These are phyloP conservation scores for Tulasnella calospora DNA, from an alignment of 768 basidiomycete genomes.

Conservation along the genomic window DNA sequence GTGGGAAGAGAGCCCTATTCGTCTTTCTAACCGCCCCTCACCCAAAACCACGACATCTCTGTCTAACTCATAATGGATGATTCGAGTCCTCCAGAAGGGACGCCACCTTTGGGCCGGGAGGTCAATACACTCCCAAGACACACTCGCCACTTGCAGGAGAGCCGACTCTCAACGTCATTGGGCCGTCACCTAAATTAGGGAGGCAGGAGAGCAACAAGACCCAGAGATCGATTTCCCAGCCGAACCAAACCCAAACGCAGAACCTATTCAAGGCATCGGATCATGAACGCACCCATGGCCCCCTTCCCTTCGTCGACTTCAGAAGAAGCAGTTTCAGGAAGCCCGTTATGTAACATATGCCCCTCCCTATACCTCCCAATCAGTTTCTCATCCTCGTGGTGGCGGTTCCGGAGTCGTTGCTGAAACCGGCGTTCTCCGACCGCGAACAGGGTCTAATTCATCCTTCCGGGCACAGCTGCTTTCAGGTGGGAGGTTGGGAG, in stretches of 20 bases:
- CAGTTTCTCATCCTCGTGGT: neutral
- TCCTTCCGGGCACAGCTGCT: neutral
- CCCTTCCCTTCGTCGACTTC: neutral
- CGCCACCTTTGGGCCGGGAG: neutral
- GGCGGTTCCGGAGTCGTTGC: neutral
- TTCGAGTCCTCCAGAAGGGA: slow-evolving; percentile 23
- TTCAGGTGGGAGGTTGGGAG: neutral
- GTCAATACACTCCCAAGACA: neutral
- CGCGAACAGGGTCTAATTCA: slow-evolving; percentile 3
- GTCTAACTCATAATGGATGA: neutral
- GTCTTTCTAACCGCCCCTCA: no score
- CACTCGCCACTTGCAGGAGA: slow-evolving; percentile 2
- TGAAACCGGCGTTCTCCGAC: neutral
- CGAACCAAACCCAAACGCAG: slow-evolving; percentile 19
- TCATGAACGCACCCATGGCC: slow-evolving; percentile 29
- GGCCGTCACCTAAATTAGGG: neutral
- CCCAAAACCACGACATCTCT: no score
- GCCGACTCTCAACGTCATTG: neutral
- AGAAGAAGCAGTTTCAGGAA: neutral
- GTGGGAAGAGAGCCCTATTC: no score
- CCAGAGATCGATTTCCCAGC: slow-evolving; percentile 16
- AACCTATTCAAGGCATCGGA: slow-evolving; percentile 38
- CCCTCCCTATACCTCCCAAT: neutral
- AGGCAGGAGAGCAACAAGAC: neutral
- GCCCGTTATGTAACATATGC: neutral